These are phyloP conservation scores for Lanmaoa pseudosensibilis DNA, from an alignment of 768 basidiomycete species.

Conservation along the genomic window DNA sequence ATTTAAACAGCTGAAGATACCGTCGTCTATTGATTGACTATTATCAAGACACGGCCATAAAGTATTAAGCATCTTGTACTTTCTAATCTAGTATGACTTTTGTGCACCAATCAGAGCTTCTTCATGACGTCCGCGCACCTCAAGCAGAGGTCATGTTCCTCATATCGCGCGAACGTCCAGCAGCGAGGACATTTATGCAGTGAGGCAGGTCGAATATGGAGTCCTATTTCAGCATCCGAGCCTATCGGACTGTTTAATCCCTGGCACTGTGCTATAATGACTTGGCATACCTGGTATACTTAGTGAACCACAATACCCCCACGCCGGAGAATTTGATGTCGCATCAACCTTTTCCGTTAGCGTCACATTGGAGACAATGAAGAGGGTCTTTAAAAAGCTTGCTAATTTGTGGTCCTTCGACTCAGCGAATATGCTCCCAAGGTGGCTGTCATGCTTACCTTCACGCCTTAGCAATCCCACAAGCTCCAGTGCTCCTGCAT, in stretches of 20 bases:
- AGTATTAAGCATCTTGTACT: background rate
- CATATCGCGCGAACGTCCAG: constrained; percentile 70
- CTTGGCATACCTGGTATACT: constrained; percentile 44
- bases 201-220: constrained; percentile 63
- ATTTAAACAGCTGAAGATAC: too few species aligned
- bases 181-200: constrained; percentile 84
- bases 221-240: constrained; percentile 31
- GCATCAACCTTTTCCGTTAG: constrained; percentile 48
- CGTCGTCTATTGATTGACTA: background rate
- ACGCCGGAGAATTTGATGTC: constrained; percentile 41
- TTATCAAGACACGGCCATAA: background rate
- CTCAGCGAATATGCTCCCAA: background rate
- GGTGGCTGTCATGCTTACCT: constrained; percentile 20
- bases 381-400: constrained; percentile 65
- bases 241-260: constrained; percentile 2
- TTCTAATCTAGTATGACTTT: background rate
- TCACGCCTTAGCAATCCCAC: constrained; percentile 48
- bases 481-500: constrained; percentile 24
- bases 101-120: constrained; percentile 4
- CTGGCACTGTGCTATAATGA: background rate
- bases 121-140: constrained; percentile 50
- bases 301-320: constrained; percentile 50
- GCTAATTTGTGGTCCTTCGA: constrained; percentile 40
- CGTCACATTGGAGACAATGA: constrained; percentile 75
- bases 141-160: constrained; percentile 55